These are phyloP conservation scores for Penicillium dipodomyicola DNA, from an alignment of 495 filamentous ascomycete genomes.

Conservation along the genomic window DNA sequence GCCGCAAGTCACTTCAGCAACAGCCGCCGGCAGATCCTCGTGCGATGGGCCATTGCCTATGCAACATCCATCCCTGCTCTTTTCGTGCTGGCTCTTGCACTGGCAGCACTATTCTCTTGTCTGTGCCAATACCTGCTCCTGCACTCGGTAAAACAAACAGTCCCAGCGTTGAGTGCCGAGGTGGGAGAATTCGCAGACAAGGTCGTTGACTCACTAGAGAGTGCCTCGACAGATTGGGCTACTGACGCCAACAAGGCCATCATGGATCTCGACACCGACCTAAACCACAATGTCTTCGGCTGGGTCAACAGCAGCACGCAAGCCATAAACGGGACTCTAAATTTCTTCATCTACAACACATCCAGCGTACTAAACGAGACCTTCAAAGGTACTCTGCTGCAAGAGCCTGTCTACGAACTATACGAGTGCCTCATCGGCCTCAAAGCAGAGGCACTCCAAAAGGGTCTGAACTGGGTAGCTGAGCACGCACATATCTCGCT, in stretches of 20 bases:
- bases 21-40: constrained; percentile 64
- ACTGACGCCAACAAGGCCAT: constrained; percentile 72
- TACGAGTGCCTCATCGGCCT: constrained; percentile 74
- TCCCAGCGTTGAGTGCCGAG: constrained; percentile 70
- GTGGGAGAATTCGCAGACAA: constrained; percentile 80
- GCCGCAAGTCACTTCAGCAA: constrained; percentile 66
- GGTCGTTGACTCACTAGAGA: constrained; percentile 68
- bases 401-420: constrained; percentile 67
- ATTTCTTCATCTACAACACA: constrained; percentile 73
- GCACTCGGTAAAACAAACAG: constrained; percentile 65
- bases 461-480: constrained; percentile 83
- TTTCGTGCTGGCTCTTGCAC: constrained; percentile 78
- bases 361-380: constrained; percentile 64
- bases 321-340: constrained; percentile 83
- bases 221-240: constrained; percentile 76
- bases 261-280: constrained; percentile 58
- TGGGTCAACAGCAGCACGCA: constrained; percentile 82
- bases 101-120: constrained; percentile 82
- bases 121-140: constrained; percentile 83
- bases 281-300: constrained; percentile 83
- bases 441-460: constrained; percentile 72
- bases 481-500: constrained; percentile 82
- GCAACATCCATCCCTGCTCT: constrained; percentile 79
- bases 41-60: constrained; percentile 86
- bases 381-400: constrained; percentile 78